A percentile compares a stretch with the other conserved stretches of the same genome.
These are phyloP conservation scores for Beauveria australis DNA, from an alignment of 2,329 filamentous ascomycete genomes.

Conservation along the genomic window DNA sequence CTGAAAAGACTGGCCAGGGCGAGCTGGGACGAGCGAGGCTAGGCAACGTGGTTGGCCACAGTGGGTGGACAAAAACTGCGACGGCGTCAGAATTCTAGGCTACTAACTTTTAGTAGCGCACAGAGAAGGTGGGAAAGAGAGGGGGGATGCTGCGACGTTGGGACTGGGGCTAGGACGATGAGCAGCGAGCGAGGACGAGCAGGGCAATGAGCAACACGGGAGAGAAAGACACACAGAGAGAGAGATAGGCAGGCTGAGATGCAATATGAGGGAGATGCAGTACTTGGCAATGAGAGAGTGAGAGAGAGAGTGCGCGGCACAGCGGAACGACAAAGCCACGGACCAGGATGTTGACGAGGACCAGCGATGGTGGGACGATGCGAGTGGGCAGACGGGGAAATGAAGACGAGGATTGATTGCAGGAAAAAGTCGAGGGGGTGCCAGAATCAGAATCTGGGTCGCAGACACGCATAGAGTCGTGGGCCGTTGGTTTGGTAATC, in stretches of 20 bases:
- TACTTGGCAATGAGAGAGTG: not conserved
- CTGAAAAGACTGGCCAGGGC: conserved; percentile 1
- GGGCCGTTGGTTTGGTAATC: conserved; percentile 11
- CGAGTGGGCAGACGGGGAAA: conserved; percentile 10
- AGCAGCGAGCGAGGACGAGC: not conserved
- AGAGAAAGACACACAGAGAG: not conserved
- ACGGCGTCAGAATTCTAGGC: conserved; percentile 10
- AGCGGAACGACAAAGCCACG: conserved; percentile 5
- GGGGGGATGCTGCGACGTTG: not conserved
- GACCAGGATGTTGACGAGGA: conserved; percentile 3
- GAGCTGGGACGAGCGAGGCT: conserved; percentile 11
- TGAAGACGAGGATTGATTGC: conserved; percentile 5
- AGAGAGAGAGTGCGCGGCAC: not conserved
- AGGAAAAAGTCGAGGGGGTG: not conserved
- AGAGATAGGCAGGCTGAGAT: not conserved
- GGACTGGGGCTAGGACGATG: not conserved
- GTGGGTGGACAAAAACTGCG: conserved; percentile 8
- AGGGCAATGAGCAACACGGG: not conserved
- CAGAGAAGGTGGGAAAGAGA: conserved; percentile 3
- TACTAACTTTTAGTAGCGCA: conserved; percentile 10
- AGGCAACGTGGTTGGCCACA: conserved; percentile 8
- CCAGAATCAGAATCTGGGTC: not conserved
- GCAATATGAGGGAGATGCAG: not conserved
- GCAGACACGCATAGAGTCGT: conserved; percentile 3
- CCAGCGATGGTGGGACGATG: conserved; percentile 12